Evolutionary conservation across 306 rosid species (phyloP).

Genomic region (Quercus wislizeni): DNA sequence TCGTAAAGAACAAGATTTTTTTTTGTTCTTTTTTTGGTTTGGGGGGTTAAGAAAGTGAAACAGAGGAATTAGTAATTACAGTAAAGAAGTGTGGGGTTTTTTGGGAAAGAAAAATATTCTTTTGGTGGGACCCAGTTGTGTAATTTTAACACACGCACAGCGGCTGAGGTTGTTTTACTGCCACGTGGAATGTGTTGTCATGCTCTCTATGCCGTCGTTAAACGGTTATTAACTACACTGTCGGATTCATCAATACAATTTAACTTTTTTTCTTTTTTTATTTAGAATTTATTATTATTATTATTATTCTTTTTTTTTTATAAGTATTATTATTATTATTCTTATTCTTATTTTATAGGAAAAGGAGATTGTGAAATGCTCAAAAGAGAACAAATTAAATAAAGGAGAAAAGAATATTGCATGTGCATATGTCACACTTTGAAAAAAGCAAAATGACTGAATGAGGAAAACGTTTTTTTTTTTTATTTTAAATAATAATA

Average conservation of each 20-base stretch:
- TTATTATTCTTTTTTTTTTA: not conserved
- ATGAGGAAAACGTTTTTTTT: too few species aligned
- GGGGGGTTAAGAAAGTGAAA: slow-evolving; percentile 4
- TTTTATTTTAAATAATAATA: too few species aligned
- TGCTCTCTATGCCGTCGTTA: slow-evolving; percentile 17
- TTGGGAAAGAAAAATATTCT: not conserved
- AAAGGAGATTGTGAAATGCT: too few species aligned
- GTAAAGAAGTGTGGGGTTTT: not conserved
- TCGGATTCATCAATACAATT: not conserved
- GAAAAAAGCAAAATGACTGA: too few species aligned
- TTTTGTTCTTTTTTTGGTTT: not conserved
- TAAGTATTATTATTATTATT: too few species aligned
- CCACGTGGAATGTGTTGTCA: slow-evolving; percentile 39
- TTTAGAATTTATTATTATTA: not conserved
- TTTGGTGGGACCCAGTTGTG: slow-evolving; percentile 32
- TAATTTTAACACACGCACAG: not conserved
- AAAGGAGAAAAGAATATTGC: too few species aligned
- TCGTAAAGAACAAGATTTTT: slow-evolving; percentile 35
- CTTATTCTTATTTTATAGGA: not conserved
- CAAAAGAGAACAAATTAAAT: too few species aligned
- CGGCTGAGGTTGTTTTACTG: slow-evolving; percentile 6
- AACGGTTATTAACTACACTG: slow-evolving; percentile 31
- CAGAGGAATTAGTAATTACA: slow-evolving; percentile 13
- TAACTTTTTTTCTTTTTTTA: not conserved
- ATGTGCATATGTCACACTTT: too few species aligned